phyloP scores from a whole-genome alignment of 768 basidiomycete species.

The Mycena olivaceomarginata region DNA sequence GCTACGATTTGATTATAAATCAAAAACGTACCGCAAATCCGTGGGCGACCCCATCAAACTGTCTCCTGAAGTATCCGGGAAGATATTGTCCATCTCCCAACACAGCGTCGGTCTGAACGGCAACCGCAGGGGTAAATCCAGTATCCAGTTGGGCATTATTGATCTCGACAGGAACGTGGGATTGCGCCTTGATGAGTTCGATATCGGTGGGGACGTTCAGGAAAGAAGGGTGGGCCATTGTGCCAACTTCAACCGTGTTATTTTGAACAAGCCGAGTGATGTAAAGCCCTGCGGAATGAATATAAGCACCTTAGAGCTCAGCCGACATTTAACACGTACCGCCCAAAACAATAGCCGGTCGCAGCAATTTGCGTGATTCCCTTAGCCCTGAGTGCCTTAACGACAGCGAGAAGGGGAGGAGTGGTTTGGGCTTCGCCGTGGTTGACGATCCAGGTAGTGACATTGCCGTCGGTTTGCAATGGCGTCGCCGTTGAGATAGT shows the following conservation, averaged over 20 bases:
- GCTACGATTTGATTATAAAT: too few relatives aligned
- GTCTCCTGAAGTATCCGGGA: conserved; percentile 36
- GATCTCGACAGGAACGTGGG: conserved; percentile 38
- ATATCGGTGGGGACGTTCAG: conserved; percentile 39
- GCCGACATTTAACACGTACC: conserved; percentile 28
- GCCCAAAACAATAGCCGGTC: conserved; percentile 60
- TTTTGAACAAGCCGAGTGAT: conserved; percentile 37
- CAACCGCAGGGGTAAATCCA: conserved; percentile 36
- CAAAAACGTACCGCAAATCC: conserved; percentile 41
- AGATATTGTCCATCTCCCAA: conserved; percentile 36
- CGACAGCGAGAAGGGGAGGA: conserved; percentile 54
- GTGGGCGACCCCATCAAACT: conserved; percentile 39
- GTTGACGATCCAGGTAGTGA: conserved; percentile 54
- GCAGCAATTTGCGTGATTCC: conserved; percentile 58
- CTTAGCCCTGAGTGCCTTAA: conserved; percentile 55
- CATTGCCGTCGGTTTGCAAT: conserved; percentile 34
- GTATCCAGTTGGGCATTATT: conserved; percentile 41
- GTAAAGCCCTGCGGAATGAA: conserved; percentile 32
- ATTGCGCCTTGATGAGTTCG: conserved; percentile 30
- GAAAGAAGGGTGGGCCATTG: conserved; percentile 33
- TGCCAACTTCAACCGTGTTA: conserved; percentile 36
- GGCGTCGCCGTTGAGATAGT: conserved; percentile 41
- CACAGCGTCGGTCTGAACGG: conserved; percentile 30
- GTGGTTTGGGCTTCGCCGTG: conserved; percentile 55
- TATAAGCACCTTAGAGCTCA: not conserved